Base-by-base conservation (phyloP, 2,329 filamentous ascomycete species). In the Dichotomopilus funicola region DNA sequence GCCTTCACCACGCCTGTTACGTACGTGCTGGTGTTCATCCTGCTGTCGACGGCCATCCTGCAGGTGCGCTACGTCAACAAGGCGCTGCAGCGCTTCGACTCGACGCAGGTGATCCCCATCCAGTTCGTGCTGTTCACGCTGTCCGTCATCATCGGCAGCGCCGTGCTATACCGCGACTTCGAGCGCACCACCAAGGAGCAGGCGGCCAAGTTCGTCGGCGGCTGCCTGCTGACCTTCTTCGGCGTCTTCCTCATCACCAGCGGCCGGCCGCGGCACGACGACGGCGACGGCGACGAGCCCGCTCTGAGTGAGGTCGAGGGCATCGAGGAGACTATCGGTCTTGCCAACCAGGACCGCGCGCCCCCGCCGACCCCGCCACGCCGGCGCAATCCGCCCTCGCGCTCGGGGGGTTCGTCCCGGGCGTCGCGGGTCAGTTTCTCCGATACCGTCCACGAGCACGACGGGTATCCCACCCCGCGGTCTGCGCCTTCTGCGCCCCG, bases 231-330 rank as follows among this genome's bases (percentile, higher is more conserved):
- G 61, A 99, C 94, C 0, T 99, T 99, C 70, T 85, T 92, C 57
- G 94, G 94, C 8, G 94, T 99, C n/a, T 97, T 94, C 72, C 81
- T 96, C 62, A 96, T 99, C 66, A 97, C 94, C 1, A 95, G 88
- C 65, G 91, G 90, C 53, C 80, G 91, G 62, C 75, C 80, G 50
- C 73, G 71, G 11, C 73, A 77, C 9, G 79, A 79, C 13, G 75
- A 80, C n/a, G 78, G 82, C 3, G 78, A 83, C 3, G 81, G 82
- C 3, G 78, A 83, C 3, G 81, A 85, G 6, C 78, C 81, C n/a
- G 60, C 66, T 6, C 63, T 81, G 12, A 79, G 74, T 3, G 80
- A 84, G 43, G 72, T 72, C 34, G 81, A 83, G 45, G 81, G 81
- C 38, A 75, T 82, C 12, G 82, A 86, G 60, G 85, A 86, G 62